Percentiles rank a stretch among this genome's conserved stretches.
Evolutionary conservation across 176 grass and related monocot genomes (phyloP).

Genomic region (Ensete ventricosum): DNA sequence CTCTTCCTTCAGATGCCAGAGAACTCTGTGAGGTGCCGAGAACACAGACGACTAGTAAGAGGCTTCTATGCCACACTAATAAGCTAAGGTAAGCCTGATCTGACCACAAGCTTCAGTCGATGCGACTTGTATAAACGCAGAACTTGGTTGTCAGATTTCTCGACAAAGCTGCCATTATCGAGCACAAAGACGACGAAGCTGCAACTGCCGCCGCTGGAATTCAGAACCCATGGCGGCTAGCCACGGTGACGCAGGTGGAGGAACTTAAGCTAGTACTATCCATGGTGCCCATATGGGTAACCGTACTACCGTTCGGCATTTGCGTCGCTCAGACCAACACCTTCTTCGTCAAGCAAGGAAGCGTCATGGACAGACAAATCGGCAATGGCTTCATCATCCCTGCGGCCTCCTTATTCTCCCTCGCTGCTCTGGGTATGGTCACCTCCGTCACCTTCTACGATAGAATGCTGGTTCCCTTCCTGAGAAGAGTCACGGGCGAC

Average conservation of each 20-base stretch:
- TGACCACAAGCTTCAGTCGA: too few relatives aligned
- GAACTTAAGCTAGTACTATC: constrained; percentile 70
- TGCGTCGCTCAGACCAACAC: constrained; percentile 43
- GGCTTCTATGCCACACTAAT: constrained; percentile 49
- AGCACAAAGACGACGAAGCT: constrained; percentile 15
- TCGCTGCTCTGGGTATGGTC: constrained; percentile 51
- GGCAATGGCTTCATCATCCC: constrained; percentile 44
- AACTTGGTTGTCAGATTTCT: constrained; percentile 32
- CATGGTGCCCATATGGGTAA: constrained; percentile 75
- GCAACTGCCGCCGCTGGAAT: background rate
- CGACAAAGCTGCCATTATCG: constrained; percentile 78
- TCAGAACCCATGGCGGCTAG: constrained; percentile 40
- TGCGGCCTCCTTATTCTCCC: constrained; percentile 46
- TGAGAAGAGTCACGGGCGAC: constrained; percentile 31
- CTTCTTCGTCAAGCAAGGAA: constrained; percentile 95
- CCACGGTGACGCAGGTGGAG: constrained; percentile 87
- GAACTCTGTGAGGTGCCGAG: constrained; percentile 40
- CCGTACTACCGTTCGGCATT: constrained; percentile 63
- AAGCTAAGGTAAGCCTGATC: constrained; percentile 27
- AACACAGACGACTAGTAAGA: constrained; percentile 31
- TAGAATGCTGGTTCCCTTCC: constrained; percentile 51
- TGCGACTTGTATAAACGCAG: too few relatives aligned
- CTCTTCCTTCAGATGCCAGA: constrained; percentile 17
- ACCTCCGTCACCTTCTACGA: constrained; percentile 43
- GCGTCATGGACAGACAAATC: constrained; percentile 55